Evolutionary conservation across 345 rosid species (phyloP), one percentile per base, ranked within the genome.

Genomic region (Salix caprea): DNA sequence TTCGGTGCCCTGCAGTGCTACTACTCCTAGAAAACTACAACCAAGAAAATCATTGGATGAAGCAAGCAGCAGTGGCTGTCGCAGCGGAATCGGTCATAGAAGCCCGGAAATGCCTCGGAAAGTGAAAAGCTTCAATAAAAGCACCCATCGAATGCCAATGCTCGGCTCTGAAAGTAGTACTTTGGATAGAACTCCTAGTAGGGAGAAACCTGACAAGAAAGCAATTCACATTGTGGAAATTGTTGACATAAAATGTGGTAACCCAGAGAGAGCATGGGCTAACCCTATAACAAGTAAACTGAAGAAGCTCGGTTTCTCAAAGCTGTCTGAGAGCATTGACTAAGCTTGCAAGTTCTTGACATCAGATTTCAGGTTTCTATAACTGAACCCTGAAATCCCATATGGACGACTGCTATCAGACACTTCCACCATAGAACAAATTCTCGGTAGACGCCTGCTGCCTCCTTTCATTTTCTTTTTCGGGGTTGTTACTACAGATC

Each of bases 251-350:
- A 91, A 85, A 83, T 96, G 99, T 37, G 92, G 99, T 54, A 86
- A 85, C 77, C 87, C 90, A 7, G 91, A 91, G 76, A 87, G 86
- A 87, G 89, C 91, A 66, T 90, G 99, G 99, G 83, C 91, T 48
- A 85, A 79, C 77, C 96, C 98, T 10, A 77, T 91, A 76, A 86
- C 96, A 16, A 91, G 79, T 74, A 87, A 87, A 76, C 94, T 96
- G 82, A 96, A 87, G 89, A 96, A 96, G 86, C 97, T 93, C 71
- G 89, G 98, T 70, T 96, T 93, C 89, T 93, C 99, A 36, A 96
- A 92, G 85, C 93, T 96, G 71, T 88, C 89, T 1, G 91, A 93
- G 75, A 92, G 91, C 82, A 80, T 87, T 75, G 58, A 82, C 84
- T 96, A 91, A 81, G 78, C 81, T 72, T 81, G 86, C 84, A 82